Percentiles rank a stretch among this genome's conserved stretches.
Conservation (phyloP, 1,284 basidiomycete genomes). For the Pseudozyma pruni region DNA sequence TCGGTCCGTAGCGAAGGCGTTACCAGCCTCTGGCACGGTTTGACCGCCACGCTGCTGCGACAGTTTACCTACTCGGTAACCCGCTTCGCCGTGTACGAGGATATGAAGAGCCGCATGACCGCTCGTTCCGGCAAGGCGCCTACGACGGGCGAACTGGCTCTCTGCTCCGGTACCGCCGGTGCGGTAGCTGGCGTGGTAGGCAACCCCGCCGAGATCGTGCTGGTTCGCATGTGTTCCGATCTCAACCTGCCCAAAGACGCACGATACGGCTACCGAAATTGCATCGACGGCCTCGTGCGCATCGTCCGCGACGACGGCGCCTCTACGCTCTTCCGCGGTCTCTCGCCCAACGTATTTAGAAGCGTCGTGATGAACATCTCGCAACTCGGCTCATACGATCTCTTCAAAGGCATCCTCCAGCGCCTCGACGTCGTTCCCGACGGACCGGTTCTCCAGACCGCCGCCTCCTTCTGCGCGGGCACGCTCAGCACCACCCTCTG, state of each 20-base stretch:
- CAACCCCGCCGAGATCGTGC: constrained; percentile 71
- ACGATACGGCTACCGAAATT: constrained; percentile 68
- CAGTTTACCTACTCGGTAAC: constrained; percentile 67
- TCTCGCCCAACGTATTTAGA: constrained; percentile 71
- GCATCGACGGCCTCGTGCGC: constrained; percentile 70
- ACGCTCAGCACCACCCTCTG: constrained; percentile 71
- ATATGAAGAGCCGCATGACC: constrained; percentile 54
- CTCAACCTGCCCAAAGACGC: constrained; percentile 62
- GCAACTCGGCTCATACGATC: constrained; percentile 70
- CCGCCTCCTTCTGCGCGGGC: constrained; percentile 67
- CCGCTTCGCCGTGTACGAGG: constrained; percentile 66
- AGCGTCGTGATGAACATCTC: constrained; percentile 72
- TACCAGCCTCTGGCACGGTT: constrained; percentile 62
- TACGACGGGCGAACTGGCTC: constrained; percentile 38
- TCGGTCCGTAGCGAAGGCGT: constrained; percentile 50
- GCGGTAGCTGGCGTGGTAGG: constrained; percentile 62
- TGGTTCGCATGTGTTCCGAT: constrained; percentile 70
- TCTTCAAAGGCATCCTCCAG: constrained; percentile 71
- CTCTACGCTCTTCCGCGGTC: constrained; percentile 69
- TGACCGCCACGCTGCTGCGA: constrained; percentile 61
- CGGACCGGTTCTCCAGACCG: constrained; percentile 68
- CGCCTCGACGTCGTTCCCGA: constrained; percentile 64
- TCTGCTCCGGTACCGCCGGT: constrained; percentile 61
- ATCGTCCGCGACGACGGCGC: constrained; percentile 71
- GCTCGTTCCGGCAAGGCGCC: constrained; percentile 20